Percentiles rank a stretch among this genome's conserved stretches.
Conservation (phyloP, 2,329 filamentous ascomycete species). For the Neonectria coccinea region DNA sequence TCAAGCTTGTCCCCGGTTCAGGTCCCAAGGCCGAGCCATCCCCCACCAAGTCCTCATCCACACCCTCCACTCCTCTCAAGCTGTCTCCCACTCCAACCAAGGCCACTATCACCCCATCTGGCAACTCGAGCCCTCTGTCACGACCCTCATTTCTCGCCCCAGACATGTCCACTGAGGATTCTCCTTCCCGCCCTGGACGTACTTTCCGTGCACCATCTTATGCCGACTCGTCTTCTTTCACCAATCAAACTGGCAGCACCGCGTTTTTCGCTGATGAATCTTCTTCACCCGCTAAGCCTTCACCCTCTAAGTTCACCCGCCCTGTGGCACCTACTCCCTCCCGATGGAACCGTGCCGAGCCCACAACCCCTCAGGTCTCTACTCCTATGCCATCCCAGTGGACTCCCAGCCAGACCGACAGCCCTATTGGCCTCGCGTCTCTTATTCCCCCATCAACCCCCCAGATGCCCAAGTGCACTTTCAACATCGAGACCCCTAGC, state of each 20-base stretch:
- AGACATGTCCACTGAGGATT: slow-evolving; percentile 19
- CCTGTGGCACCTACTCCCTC: slow-evolving; percentile 49
- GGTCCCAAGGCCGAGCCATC: slow-evolving; percentile 44
- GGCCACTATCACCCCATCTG: slow-evolving; percentile 23
- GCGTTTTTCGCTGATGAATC: slow-evolving; percentile 24
- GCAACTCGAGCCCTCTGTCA: slow-evolving; percentile 32
- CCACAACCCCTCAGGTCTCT: slow-evolving; percentile 38
- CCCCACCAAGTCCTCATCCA: slow-evolving; percentile 46
- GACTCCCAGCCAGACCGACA: slow-evolving; percentile 25
- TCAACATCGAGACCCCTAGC: slow-evolving; percentile 21
- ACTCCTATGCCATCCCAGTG: slow-evolving; percentile 30
- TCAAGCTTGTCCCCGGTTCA: slow-evolving; percentile 46
- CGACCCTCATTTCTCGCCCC: slow-evolving; percentile 7
- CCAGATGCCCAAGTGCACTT: slow-evolving; percentile 22
- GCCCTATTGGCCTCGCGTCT: slow-evolving; percentile 37
- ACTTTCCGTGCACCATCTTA: slow-evolving; percentile 37
- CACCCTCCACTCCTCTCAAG: slow-evolving; percentile 44
- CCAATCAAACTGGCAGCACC: slow-evolving; percentile 17
- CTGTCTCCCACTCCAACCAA: slow-evolving; percentile 31
- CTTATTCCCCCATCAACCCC: slow-evolving; percentile 37
- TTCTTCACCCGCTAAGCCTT: slow-evolving; percentile 38
- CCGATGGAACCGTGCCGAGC: slow-evolving; percentile 40
- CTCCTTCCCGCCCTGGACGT: slow-evolving; percentile 35
- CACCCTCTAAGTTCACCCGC: slow-evolving; percentile 39
- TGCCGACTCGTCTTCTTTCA: slow-evolving; percentile 34